These are phyloP conservation scores for Ocimum tenuiflorum DNA, from an alignment of 257 asterid species.

Conservation along the genomic window DNA sequence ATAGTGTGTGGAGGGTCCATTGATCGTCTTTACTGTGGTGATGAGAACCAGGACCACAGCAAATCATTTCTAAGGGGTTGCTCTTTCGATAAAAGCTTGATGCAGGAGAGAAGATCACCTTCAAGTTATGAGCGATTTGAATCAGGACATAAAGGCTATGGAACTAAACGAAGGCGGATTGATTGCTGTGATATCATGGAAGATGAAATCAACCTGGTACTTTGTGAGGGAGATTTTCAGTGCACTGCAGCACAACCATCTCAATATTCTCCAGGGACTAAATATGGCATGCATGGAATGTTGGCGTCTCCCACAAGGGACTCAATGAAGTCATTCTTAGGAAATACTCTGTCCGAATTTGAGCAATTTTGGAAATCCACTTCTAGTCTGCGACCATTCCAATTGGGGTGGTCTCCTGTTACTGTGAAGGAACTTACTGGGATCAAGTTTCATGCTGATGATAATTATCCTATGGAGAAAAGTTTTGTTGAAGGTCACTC, in stretches of 20 bases:
- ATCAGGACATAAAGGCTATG: constrained; percentile 26
- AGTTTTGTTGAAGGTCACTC: constrained; percentile 22
- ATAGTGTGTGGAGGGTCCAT: constrained; percentile 19
- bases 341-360: constrained; percentile 23
- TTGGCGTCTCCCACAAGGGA: constrained; percentile 24
- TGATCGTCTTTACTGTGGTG: constrained; percentile 30
- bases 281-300: constrained; percentile 25
- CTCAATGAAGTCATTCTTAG: constrained; percentile 20
- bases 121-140: constrained; percentile 33
- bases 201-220: constrained; percentile 25
- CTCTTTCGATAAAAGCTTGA: constrained; percentile 34
- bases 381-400: constrained; percentile 30
- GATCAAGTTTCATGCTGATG: constrained; percentile 29
- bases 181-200: constrained; percentile 29
- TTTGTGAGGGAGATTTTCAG: constrained; percentile 27
- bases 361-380: constrained; percentile 22
- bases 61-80: constrained; percentile 43
- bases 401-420: constrained; percentile 37
- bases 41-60: constrained; percentile 24
- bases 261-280: constrained; percentile 32
- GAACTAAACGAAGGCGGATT: constrained; percentile 24
- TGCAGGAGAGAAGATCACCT: constrained; percentile 30
- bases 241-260: constrained; percentile 22
- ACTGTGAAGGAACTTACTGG: constrained; percentile 23
- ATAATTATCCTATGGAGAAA: constrained; percentile 27